These are phyloP conservation scores for Ceratocystis diversiconidia DNA, from an alignment of 2,329 filamentous ascomycete species.

Conservation along the genomic window DNA sequence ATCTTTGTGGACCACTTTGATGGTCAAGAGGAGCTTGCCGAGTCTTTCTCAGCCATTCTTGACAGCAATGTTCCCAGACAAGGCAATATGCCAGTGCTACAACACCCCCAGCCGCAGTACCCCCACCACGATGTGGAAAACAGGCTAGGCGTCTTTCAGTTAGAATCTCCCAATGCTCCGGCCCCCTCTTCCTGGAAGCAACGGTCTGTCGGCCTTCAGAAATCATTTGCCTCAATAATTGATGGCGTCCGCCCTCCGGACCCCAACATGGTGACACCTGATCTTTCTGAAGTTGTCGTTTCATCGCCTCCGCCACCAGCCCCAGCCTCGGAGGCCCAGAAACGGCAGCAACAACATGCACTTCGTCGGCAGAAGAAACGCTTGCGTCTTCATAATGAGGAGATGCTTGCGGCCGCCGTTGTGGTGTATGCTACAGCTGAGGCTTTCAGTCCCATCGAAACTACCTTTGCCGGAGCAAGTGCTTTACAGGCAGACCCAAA, in stretches of 20 bases:
- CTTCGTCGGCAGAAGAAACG: conserved; percentile 33
- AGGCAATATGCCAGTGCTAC: neutral
- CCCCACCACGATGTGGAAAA: neutral
- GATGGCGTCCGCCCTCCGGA: conserved; percentile 17
- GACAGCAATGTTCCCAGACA: conserved; percentile 8
- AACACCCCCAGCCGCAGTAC: neutral
- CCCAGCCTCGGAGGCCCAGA: conserved; percentile 18
- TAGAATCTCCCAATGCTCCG: neutral
- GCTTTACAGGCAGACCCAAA: neutral
- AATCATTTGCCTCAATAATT: conserved; percentile 11
- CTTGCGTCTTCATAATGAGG: conserved; percentile 35
- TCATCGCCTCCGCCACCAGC: conserved; percentile 27
- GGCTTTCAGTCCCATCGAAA: conserved; percentile 30
- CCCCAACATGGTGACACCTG: conserved; percentile 31
- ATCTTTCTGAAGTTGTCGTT: conserved; percentile 32
- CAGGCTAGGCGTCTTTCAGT: conserved; percentile 14
- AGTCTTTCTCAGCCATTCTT: conserved; percentile 20
- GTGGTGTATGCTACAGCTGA: conserved; percentile 39
- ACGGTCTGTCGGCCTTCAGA: conserved; percentile 6
- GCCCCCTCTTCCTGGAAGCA: neutral
- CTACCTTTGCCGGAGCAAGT: neutral
- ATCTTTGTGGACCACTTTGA: neutral
- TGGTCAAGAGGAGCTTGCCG: conserved; percentile 17
- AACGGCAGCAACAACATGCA: conserved; percentile 30
- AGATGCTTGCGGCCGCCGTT: conserved; percentile 39